phyloP scores from a whole-genome alignment of 345 rosid species.

The Adansonia digitata region DNA sequence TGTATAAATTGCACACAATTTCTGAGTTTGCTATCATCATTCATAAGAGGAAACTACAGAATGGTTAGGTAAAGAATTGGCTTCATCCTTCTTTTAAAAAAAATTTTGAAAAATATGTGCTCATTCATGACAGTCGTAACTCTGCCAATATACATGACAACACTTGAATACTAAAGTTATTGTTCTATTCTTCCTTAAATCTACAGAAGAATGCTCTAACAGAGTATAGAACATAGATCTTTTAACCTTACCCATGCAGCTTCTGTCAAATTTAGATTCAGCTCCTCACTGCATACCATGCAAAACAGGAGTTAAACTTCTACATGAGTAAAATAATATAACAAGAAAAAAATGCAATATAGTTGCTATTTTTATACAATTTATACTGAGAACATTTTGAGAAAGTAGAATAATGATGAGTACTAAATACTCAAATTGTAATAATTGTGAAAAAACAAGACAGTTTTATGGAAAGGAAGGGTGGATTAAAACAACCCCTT shows the following conservation, averaged over 20 bases:
- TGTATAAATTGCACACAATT: not conserved
- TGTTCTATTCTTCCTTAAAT: not conserved
- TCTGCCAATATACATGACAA: not conserved
- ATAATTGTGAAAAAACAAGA: not conserved
- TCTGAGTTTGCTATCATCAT: not conserved
- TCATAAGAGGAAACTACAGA: not conserved
- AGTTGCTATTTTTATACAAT: not conserved
- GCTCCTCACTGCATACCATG: conserved; percentile 69
- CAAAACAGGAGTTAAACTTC: conserved; percentile 3
- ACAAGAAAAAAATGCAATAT: not conserved
- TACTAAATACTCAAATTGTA: not conserved
- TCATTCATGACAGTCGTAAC: not conserved
- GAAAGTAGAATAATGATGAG: not conserved
- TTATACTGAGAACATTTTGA: not conserved
- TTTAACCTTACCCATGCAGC: conserved; percentile 85
- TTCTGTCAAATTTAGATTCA: conserved; percentile 78
- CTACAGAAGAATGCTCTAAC: not conserved
- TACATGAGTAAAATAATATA: not conserved
- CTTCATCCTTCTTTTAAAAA: not conserved
- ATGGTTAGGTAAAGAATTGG: not conserved
- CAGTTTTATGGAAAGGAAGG: not conserved
- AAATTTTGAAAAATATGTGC: not conserved
- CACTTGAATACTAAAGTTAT: not conserved
- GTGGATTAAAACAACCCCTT: not conserved
- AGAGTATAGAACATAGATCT: not conserved